Base-by-base conservation (phyloP, 257 asterid species). In the Galeopsis tetrahit region DNA sequence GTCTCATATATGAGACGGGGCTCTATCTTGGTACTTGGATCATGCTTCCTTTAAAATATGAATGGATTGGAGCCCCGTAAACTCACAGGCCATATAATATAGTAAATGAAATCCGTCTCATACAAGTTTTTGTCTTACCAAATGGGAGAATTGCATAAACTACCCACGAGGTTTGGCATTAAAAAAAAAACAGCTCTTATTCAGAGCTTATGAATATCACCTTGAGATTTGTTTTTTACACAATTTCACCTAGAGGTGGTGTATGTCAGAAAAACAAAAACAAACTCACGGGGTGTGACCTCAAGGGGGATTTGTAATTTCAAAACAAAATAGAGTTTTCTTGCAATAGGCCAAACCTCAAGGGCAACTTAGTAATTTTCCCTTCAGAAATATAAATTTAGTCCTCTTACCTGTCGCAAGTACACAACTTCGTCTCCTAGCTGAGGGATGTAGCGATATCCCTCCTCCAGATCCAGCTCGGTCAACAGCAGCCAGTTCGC, bases 381-480 rank as follows among this genome's bases (percentile, higher is more conserved):
- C 6, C 10, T 60, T 38, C 43, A 63, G 52, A 63, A 39, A 6
- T 36, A 38, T 39, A 62, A 59, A 48, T n/a, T 60, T 62, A 48
- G 63, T 52, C n/a, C 49, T 63, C 3, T 85, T 85, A 91, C 98
- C 97, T 94, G 98, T 82, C 83, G 86, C 73, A 89, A 55, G 87
- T 91, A 94, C 56, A 85, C 85, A 69, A 94, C 96, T 88, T 86
- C 88, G 79, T 94, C 98, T 55, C 96, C 96, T 56, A 91, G 91
- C 95, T 94, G 98, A 75, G 98, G 98, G 70, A 94, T 88, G 85
- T 91, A 91, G 55, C 96, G 97, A 75, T 84, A 89, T 68, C 97
- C 97, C 76, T 80, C 96, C 69, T 89, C 98, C 81, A 87, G 92
- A 69, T 91, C 98, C 82, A 88, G 92, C 85, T 85, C 85, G 1